Base-by-base conservation (phyloP, 306 rosid species). In the Glycine tomentella region DNA sequence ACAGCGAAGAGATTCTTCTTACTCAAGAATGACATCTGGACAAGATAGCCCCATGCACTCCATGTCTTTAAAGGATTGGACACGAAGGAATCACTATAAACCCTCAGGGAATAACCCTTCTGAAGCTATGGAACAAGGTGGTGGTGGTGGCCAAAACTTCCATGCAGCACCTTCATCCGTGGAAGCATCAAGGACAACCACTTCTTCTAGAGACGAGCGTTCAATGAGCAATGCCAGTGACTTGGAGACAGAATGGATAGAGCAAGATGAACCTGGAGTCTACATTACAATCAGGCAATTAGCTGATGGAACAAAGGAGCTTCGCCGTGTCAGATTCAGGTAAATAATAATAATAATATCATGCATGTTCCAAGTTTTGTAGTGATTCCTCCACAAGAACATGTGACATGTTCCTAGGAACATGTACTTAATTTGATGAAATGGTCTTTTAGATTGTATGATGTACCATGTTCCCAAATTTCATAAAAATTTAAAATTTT, bases 241-340 rank as follows among this genome's bases (percentile, higher is more conserved):
- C 8, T 42, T 88, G 69, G 98, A 90, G 75, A 44, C 96, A 0
- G 98, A 95, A 45, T 95, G 98, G 99, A 82, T 95, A 1, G 96
- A 89, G 82, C 88, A 93, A 83, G 99, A 93, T 71, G 94, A 91
- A 49, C 94, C 98, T 11, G 99, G 99, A 3, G 98, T 95, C 1
- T 93, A 87, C 76, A 86, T 95, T 16, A 95, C 99, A 0, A 92
- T 95, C 77, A 81, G 93, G 64, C 96, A 86, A 80, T 86, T 84
- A 20, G 87, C 93, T 15, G 97, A 93, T 78, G 99, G 99, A 53
- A 92, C 87, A 1, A 88, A 87, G 84, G 97, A 90, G 84, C 93
- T 95, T 61, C 92, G 97, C 14, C 98, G 99, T 68, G 92, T 95
- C 76, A 82, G 93, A 79, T 95, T 95, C 90, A 95, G 98, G 99